phyloP scores from a whole-genome alignment of 2,329 filamentous ascomycete genomes.

The Knoxdaviesia capensis region DNA sequence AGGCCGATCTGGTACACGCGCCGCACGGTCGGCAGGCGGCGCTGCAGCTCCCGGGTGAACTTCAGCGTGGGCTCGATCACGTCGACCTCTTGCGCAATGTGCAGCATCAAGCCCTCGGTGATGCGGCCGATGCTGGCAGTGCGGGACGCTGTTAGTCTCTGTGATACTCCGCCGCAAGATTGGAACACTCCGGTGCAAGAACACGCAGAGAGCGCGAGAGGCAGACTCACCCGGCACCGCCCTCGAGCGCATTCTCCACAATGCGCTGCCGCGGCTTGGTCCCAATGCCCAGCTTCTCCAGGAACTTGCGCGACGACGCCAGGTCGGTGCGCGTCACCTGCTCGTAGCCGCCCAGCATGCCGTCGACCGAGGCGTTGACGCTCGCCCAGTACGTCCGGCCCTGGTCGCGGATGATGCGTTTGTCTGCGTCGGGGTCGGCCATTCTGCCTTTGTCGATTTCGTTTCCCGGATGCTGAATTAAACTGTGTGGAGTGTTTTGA shows the following conservation, averaged over 20 bases:
- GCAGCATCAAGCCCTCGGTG: conserved; percentile 55
- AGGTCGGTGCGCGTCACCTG: conserved; percentile 42
- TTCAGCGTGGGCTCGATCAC: conserved; percentile 70
- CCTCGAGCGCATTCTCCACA: conserved; percentile 14
- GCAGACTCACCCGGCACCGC: conserved; percentile 20
- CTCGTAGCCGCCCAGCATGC: conserved; percentile 59
- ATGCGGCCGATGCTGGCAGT: conserved; percentile 57
- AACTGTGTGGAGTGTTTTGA: no score
- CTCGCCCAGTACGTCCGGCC: conserved; percentile 26
- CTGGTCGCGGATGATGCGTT: conserved; percentile 14
- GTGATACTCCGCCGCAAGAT: background rate
- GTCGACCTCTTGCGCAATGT: conserved; percentile 53
- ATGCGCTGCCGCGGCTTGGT: conserved; percentile 13
- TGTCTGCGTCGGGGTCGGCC: no score
- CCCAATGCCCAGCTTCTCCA: conserved; percentile 39
- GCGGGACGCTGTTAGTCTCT: no score
- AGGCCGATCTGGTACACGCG: conserved; percentile 53
- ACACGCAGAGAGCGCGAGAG: conserved; percentile 1
- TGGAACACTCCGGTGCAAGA: background rate
- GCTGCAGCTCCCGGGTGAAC: conserved; percentile 46
- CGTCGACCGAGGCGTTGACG: conserved; percentile 29
- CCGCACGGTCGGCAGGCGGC: conserved; percentile 35
- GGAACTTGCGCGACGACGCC: conserved; percentile 47
- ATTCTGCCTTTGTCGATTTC: no score
- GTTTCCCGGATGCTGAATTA: no score